phyloP scores from a whole-genome alignment of 306 rosid species.

The Fagus crenata region DNA sequence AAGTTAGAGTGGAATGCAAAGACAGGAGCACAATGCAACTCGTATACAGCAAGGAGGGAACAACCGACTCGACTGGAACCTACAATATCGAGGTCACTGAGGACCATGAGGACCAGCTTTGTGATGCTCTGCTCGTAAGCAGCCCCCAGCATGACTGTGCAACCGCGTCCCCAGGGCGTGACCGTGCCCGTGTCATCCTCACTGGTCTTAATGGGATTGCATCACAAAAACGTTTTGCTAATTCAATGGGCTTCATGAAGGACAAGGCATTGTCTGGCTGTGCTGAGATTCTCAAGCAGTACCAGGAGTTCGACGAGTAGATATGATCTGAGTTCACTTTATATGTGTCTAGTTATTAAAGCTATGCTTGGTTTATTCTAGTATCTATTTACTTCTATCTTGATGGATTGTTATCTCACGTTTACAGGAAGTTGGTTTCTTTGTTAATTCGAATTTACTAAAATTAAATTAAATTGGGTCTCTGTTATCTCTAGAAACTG shows the following conservation, averaged over 20 bases:
- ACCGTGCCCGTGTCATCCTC: constrained; percentile 77
- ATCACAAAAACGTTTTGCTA: constrained; percentile 55
- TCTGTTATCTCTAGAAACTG: background rate
- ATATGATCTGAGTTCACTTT: constrained; percentile 28
- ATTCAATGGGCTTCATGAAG: constrained; percentile 63
- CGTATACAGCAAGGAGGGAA: constrained; percentile 49
- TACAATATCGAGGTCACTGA: constrained; percentile 49
- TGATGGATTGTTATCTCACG: constrained; percentile 47
- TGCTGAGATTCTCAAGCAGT: constrained; percentile 57
- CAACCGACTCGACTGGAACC: constrained; percentile 59
- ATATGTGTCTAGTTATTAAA: constrained; percentile 13
- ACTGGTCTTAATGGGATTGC: constrained; percentile 74
- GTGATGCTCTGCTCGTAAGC: constrained; percentile 66
- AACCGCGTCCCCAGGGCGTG: constrained; percentile 58
- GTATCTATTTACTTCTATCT: constrained; percentile 29
- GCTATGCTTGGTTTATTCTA: constrained; percentile 23
- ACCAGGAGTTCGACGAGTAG: constrained; percentile 66
- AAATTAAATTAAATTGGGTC: constrained; percentile 16
- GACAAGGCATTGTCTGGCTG: constrained; percentile 55
- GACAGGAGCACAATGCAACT: constrained; percentile 38
- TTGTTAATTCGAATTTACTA: constrained; percentile 30
- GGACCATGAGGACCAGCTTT: constrained; percentile 68
- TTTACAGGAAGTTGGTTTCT: constrained; percentile 32
- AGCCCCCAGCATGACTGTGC: constrained; percentile 55
- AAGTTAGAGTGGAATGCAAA: constrained; percentile 71